Evolutionary conservation across 2,329 filamentous ascomycete species (phyloP), one percentile per base, ranked within the genome.

Genomic region (Sclerotinia trifoliorum): DNA sequence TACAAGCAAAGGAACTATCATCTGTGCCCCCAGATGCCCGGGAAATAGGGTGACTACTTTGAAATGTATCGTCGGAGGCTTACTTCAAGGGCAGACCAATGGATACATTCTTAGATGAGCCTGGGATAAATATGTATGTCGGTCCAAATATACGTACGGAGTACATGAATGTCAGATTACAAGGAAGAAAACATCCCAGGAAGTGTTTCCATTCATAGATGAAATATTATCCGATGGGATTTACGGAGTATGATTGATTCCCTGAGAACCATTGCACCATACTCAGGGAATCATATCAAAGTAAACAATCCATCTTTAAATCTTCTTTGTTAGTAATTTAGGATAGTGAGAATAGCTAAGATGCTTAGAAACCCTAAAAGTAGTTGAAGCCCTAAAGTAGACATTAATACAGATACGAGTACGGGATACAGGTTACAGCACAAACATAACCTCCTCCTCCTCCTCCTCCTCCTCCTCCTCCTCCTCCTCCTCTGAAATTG

Each of bases 151-250:
- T 61, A 29, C 39, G n/a, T 55, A 35, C 6, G 5, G 7, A 5
- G 35, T n/a, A 29, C 52, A 35, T 55, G 52, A 55, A 11, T 32
- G 52, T 21, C 29, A 55, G 21, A 35, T 55, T 7, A 35, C 52
- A 55, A 55, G 52, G 52, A 55, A 55, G 52, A 35, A 55, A 55
- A 19, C 29, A 57, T 57, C 54, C 54, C 11, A 39, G 32, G 39
- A 57, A 24, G 8, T 10, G 54, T 24, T 57, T 39, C 21, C 19
- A 55, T 55, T n/a, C 29, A 35, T 35, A 55, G 52, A 35, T 35
- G 35, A 35, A 35, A 29, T 52, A 26, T 11, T 26, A 10, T 11
- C 6, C 29, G 8, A 32, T 39, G 24, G 24, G 13, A 19, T 15
- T 35, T n/a, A 39, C 35, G 29, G 29, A 29, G 29, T 29, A 29